A percentile compares a stretch with the other conserved stretches of the same genome.
phyloP scores from a whole-genome alignment of 495 filamentous ascomycete genomes.

The Aspergillus leporis region DNA sequence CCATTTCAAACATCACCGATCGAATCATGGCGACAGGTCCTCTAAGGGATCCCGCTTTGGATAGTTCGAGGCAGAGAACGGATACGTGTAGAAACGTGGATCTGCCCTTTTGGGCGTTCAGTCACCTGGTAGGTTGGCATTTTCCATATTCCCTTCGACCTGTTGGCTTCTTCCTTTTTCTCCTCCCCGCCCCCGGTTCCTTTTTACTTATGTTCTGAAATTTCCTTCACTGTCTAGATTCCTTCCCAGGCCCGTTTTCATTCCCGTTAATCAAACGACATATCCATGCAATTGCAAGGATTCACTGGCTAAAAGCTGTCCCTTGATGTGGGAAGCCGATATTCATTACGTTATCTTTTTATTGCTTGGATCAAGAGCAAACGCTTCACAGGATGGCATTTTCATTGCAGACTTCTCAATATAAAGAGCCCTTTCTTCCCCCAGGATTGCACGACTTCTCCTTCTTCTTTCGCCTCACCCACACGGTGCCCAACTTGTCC shows the following conservation, averaged over 20 bases:
- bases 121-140: conserved; percentile 28
- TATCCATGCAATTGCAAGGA: conserved; percentile 9
- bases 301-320: conserved; percentile 17
- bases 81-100: conserved; percentile 32
- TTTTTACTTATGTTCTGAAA: too few relatives aligned
- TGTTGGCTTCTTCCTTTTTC: background rate
- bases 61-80: conserved; percentile 19
- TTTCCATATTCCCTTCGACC: conserved; percentile 1
- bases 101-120: conserved; percentile 28
- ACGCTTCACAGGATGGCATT: conserved; percentile 19
- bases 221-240: background rate
- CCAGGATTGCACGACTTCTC: background rate
- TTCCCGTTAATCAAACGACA: conserved; percentile 19
- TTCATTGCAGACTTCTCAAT: conserved; percentile 4
- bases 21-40: conserved; percentile 7
- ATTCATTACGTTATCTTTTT: conserved; percentile 20
- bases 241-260: background rate
- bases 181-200: background rate
- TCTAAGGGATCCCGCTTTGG: conserved; percentile 26
- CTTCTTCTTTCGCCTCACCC: conserved; percentile 9
- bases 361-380: conserved; percentile 6
- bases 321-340: conserved; percentile 22
- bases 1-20: background rate
- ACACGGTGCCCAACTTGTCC: background rate
- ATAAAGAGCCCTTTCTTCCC: conserved; percentile 13